Base-by-base conservation (phyloP, 139 green algal species). In the Haematococcus lacustris region DNA sequence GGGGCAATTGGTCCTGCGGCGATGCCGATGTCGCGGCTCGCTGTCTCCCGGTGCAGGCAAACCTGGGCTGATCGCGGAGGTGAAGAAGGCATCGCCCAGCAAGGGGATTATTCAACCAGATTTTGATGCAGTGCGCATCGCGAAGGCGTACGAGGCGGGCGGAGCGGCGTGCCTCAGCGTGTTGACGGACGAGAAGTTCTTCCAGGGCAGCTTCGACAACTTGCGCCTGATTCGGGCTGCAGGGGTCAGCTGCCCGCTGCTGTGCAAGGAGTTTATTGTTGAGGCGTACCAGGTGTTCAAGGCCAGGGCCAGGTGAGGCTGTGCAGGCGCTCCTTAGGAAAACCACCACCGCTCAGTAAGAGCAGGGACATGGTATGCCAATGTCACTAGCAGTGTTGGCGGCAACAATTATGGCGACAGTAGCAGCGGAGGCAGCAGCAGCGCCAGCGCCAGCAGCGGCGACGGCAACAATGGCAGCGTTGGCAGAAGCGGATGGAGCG, bases 251-350 rank as follows among this genome's bases (percentile, higher is more conserved):
- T 97, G 91, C 80, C 95, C 95, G 32, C 85, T 99, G 67, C 88
- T 99, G 66, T 98, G 92, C 88, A 99, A 99, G 84, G 95, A 99
- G 88, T 99, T 99, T 76, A 94, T 99, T 63, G 90, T 99, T 33
- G 95, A 99, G 77, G 90, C 92, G 0, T 99, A 98, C 80, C 95
- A 99, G 74, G 76, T 90, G 33, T 88, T 78, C 80, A 90, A 86
- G 77, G 80, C 81, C 38, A 60, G 80, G 13, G 82, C 78, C 32
- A 80, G 78, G 76, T 77, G 70, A 0, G 76, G 47, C 47, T 13
- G 23, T 51, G 62, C 25, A 39, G 23, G 66, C 13, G 26, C 38
- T 59, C 21, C 6, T 33, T 38, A 32, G 21, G 30, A 13, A 66
- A 33, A 33, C 25, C 23, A 6, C 6, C 25, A 30, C 21, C 30